Conservation (phyloP, 2,329 filamentous ascomycete species). For the Proliferodiscus dingleyae region DNA sequence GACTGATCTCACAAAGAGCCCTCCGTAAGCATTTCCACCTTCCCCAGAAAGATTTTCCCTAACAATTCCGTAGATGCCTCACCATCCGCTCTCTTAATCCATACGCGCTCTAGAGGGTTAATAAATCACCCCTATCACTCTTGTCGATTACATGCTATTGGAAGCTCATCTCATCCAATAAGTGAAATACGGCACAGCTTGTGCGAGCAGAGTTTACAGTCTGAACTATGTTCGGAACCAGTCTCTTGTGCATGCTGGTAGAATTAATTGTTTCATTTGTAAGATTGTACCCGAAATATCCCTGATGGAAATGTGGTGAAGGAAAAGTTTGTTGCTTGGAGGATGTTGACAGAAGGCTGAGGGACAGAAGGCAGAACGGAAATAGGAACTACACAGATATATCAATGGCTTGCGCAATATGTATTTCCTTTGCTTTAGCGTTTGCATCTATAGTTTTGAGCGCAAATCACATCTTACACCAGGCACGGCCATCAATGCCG, state of each 20-base stretch:
- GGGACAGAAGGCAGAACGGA: conserved; percentile 8
- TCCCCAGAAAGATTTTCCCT: conserved; percentile 28
- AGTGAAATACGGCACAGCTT: too few relatives aligned
- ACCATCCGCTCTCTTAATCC: conserved; percentile 82
- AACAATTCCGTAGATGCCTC: conserved; percentile 58
- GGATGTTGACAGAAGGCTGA: conserved; percentile 3
- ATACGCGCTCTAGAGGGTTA: conserved; percentile 46
- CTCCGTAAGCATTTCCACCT: conserved; percentile 70
- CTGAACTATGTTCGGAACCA: too few relatives aligned
- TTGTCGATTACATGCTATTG: background rate
- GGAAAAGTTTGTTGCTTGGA: conserved; percentile 8
- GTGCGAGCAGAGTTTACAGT: too few relatives aligned
- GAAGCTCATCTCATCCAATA: too few relatives aligned
- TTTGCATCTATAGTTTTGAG: conserved; percentile 27
- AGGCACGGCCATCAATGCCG: conserved; percentile 9
- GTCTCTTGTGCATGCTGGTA: conserved; percentile 2
- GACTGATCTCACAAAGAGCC: conserved; percentile 97
- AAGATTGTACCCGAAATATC: conserved; percentile 16
- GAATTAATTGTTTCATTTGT: conserved; percentile 16
- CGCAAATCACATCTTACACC: conserved; percentile 22
- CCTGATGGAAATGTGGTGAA: conserved; percentile 7
- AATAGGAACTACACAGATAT: conserved; percentile 18
- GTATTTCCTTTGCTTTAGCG: conserved; percentile 32
- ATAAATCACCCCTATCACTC: background rate
- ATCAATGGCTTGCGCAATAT: conserved; percentile 19